Evolutionary conservation across 2,329 filamentous ascomycete species (phyloP), one percentile per base, ranked within the genome.

Genomic region (Scedosporium boydii): DNA sequence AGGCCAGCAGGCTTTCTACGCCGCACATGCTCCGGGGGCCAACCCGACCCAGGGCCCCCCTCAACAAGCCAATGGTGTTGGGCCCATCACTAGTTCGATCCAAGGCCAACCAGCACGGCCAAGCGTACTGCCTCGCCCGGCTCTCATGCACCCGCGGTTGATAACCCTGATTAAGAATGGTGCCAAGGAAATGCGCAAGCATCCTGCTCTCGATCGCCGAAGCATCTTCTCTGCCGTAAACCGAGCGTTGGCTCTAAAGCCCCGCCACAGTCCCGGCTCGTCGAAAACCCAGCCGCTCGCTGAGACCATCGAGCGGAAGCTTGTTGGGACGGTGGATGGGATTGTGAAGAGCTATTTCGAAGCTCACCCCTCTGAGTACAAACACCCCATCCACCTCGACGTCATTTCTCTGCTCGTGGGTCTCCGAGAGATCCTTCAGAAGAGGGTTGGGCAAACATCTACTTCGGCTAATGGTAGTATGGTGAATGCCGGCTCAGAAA

Each of bases 211-310:
- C 38, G 60, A 62, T 16, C 34, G 46, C 34, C 60, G 60, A 14
- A 57, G 60, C 51, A 48, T 81, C 64, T 80, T 82, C 75, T 81
- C 79, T 6, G 80, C 80, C 12, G 72, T 83, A 64, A 82, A 82
- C 65, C 79, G 80, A 27, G 79, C 76, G 55, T 70, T 82, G 9
- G 79, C 79, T 0, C 74, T 83, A 57, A 77, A 80, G 64, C 74
- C 73, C 26, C 29, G 48, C 3, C 18, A 41, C 26, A 26, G 72
- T 74, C 51, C 73, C 75, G 6, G 18, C 4, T 38, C 26, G 23
- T 26, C 34, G 16, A 60, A 60, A 27, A 29, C 21, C 4, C 23
- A 29, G 23, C 3, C 58, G 5, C 42, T 60, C 7, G 46, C 34
- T 12, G 60, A 57, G 16, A 53, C 34, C 6, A 6, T 62, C 4